Conservation (phyloP, 78 protist genomes). For the Planoprotostelium fungivorum region DNA sequence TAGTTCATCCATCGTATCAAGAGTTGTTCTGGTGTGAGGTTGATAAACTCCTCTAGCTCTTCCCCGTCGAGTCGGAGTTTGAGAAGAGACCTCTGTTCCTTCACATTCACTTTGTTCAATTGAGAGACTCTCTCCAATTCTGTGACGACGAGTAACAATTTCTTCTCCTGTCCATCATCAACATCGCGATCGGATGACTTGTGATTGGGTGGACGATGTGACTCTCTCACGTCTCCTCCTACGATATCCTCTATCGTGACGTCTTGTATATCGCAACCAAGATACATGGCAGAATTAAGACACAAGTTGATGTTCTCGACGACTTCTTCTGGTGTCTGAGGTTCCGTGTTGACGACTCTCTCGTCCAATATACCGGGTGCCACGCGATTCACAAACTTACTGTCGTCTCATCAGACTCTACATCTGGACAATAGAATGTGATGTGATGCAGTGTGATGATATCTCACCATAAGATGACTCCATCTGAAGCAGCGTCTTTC, state of each 20-base stretch:
- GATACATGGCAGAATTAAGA: not conserved
- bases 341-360: not conserved
- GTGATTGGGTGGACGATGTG: not conserved
- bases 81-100: not conserved
- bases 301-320: not conserved
- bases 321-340: not conserved
- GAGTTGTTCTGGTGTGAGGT: conserved; percentile 21
- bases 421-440: not conserved
- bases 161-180: not conserved
- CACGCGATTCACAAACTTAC: not conserved
- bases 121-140: not conserved
- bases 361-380: not conserved
- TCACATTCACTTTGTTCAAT: not conserved
- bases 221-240: not conserved
- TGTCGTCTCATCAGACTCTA: not conserved
- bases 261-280: not conserved
- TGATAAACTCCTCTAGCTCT: not conserved
- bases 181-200: not conserved
- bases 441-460: no score
- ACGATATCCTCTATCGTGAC: not conserved
- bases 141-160: not conserved
- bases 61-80: not conserved
- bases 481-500: not conserved
- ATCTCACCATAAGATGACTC: not conserved
- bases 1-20: conserved; percentile 49